These are phyloP conservation scores for Schwanniomyces polymorphus DNA, from an alignment of 805 yeast species.

Conservation along the genomic window DNA sequence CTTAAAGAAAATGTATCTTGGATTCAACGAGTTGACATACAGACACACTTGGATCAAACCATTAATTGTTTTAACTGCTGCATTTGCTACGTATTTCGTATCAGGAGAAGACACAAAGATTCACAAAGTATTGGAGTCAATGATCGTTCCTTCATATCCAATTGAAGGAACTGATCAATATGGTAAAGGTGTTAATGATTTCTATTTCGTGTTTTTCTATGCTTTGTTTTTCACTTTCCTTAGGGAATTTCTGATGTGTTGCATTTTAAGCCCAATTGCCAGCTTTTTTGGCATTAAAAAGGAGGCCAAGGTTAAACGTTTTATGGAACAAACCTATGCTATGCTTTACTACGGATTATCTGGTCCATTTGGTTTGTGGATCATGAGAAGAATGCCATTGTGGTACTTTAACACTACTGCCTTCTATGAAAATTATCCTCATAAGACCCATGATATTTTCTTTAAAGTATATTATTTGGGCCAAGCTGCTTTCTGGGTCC, in stretches of 20 bases:
- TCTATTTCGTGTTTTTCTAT: constrained; percentile 74
- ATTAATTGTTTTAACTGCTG: constrained; percentile 42
- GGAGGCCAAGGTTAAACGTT: constrained; percentile 66
- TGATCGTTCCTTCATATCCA: constrained; percentile 65
- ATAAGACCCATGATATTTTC: constrained; percentile 62
- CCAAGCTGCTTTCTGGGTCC: constrained; percentile 98
- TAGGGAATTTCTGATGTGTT: constrained; percentile 90
- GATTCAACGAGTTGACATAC: constrained; percentile 57
- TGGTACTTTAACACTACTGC: constrained; percentile 89
- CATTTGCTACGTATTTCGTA: constrained; percentile 47
- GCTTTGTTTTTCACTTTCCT: constrained; percentile 86
- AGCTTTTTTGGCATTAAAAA: constrained; percentile 46
- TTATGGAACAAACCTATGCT: constrained; percentile 91
- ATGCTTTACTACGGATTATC: constrained; percentile 75
- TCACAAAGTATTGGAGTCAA: constrained; percentile 58
- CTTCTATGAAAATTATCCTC: constrained; percentile 83
- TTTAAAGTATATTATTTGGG: constrained; percentile 83
- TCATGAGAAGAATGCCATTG: constrained; percentile 76
- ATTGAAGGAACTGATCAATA: constrained; percentile 65
- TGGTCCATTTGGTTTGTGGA: constrained; percentile 86
- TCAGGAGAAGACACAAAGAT: constrained; percentile 58
- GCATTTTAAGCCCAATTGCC: constrained; percentile 74
- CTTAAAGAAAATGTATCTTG: constrained; percentile 53
- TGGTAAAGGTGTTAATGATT: constrained; percentile 86
- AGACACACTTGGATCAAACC: constrained; percentile 77